Conservation (phyloP, 2,329 filamentous ascomycete species). For the Rutstroemia sp. region DNA sequence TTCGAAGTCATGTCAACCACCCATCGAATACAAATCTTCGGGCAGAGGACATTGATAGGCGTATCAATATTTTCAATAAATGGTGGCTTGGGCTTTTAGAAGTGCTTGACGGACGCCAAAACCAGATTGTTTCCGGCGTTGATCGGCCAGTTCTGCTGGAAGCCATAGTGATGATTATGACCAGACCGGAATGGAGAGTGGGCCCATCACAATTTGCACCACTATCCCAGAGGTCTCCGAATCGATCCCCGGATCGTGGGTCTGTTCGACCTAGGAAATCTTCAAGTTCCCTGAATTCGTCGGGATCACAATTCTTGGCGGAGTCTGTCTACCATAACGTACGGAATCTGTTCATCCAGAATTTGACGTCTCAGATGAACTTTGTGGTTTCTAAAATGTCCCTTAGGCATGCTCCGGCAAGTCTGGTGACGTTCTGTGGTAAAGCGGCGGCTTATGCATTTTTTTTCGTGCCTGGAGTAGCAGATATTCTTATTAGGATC, state of each 20-base stretch:
- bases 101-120: slow-evolving; percentile 59
- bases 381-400: slow-evolving; percentile 72
- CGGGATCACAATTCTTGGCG: slow-evolving; percentile 56
- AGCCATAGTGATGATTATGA: slow-evolving; percentile 62
- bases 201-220: slow-evolving; percentile 50
- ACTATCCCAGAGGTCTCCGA: slow-evolving; percentile 35
- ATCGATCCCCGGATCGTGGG: slow-evolving; percentile 19
- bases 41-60: slow-evolving; percentile 61
- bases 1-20: slow-evolving; percentile 51
- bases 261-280: slow-evolving; percentile 28
- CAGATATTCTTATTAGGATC: slow-evolving; percentile 58
- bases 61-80: slow-evolving; percentile 62
- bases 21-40: slow-evolving; percentile 50
- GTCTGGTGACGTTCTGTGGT: slow-evolving; percentile 61
- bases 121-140: slow-evolving; percentile 61
- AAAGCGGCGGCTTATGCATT: slow-evolving; percentile 69
- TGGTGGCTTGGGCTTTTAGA: slow-evolving; percentile 69
- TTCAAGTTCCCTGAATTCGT: slow-evolving; percentile 48
- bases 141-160: slow-evolving; percentile 65
- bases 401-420: slow-evolving; percentile 46
- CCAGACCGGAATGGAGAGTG: slow-evolving; percentile 60
- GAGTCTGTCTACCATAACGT: slow-evolving; percentile 69
- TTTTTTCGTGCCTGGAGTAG: slow-evolving; percentile 64
- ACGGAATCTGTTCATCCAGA: slow-evolving; percentile 62
- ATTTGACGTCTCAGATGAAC: slow-evolving; percentile 60